A percentile compares a stretch with the other conserved stretches of the same genome.
These are phyloP conservation scores for Trichoderma afroharzianum DNA, from an alignment of 2,329 filamentous ascomycete species.

Conservation along the genomic window DNA sequence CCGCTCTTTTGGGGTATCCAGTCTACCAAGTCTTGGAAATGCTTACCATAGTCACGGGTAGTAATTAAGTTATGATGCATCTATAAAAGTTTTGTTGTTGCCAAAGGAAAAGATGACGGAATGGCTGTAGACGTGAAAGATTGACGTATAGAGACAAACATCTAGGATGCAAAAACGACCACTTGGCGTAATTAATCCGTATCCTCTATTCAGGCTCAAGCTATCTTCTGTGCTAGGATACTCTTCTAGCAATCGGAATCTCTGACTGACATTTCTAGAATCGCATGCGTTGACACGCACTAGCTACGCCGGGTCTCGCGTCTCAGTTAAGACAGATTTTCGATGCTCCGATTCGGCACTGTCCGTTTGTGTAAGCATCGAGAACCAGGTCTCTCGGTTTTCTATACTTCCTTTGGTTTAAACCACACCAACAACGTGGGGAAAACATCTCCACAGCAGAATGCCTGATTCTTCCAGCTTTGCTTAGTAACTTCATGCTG, in stretches of 20 bases:
- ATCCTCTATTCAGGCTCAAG: background rate
- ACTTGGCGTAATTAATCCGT: background rate
- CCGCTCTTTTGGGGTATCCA: background rate
- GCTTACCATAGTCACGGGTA: background rate
- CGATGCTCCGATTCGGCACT: background rate
- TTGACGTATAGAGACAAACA: background rate
- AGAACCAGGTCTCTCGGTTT: background rate
- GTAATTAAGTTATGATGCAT: background rate
- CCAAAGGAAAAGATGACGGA: background rate
- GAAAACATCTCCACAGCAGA: background rate
- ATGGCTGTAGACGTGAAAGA: background rate
- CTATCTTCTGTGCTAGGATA: background rate
- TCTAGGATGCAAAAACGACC: background rate
- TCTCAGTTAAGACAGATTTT: background rate
- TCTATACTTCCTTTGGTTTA: background rate
- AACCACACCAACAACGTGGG: background rate
- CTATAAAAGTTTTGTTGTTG: background rate
- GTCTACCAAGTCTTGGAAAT: background rate
- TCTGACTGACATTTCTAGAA: background rate
- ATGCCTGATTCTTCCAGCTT: background rate
- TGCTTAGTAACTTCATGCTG: background rate
- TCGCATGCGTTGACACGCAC: background rate
- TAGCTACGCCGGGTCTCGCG: background rate
- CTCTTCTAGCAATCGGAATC: background rate
- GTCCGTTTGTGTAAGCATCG: background rate